Conservation (phyloP, 495 filamentous ascomycete species). For the Amphirosellinia nigrospora region DNA sequence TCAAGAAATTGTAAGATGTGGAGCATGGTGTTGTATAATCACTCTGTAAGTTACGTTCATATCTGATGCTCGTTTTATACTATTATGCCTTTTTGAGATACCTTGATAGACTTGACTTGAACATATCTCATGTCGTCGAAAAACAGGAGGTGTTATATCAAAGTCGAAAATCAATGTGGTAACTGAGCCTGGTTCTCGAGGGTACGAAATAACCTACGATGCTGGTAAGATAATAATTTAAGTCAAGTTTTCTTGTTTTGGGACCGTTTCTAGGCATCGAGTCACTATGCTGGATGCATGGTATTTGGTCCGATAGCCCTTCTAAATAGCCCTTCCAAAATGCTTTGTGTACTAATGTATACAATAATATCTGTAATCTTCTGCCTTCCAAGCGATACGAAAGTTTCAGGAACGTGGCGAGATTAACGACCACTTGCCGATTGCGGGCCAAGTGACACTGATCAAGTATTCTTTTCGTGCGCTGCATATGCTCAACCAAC, state of each 20-base stretch:
- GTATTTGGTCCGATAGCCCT: too few species aligned
- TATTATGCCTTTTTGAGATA: neutral
- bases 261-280: too few species aligned
- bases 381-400: neutral
- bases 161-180: neutral
- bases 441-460: neutral
- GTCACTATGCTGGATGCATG: too few species aligned
- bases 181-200: neutral
- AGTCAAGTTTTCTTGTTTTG: too few species aligned
- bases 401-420: neutral
- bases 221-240: too few species aligned
- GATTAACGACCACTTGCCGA: neutral
- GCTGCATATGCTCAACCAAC: constrained; percentile 36
- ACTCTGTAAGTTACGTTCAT: neutral
- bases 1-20: neutral
- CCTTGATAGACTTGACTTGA: neutral
- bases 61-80: neutral
- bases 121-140: neutral
- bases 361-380: too few species aligned
- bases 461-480: neutral
- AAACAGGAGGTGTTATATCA: neutral
- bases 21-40: neutral
- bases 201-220: too few species aligned
- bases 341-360: too few species aligned
- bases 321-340: too few species aligned